Percentiles rank a stretch among this genome's conserved stretches.
These are phyloP conservation scores for Thelonectria discophora DNA, from an alignment of 2,329 filamentous ascomycete species.

Conservation along the genomic window DNA sequence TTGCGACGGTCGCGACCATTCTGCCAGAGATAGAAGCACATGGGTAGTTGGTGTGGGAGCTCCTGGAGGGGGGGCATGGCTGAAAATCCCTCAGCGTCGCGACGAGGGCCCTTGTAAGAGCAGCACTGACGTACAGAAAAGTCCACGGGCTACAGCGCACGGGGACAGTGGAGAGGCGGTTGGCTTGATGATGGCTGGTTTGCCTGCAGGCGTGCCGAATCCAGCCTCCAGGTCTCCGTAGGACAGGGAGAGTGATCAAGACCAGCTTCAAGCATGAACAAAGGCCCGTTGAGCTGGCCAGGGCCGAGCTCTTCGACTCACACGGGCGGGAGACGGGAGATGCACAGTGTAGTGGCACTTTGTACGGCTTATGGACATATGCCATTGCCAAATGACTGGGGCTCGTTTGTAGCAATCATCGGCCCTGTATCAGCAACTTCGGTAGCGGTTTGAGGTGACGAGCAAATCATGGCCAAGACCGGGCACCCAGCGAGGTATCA, in stretches of 20 bases:
- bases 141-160: slow-evolving; percentile 37
- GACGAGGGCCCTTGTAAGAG: slow-evolving; percentile 37
- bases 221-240: background rate
- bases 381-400: slow-evolving; percentile 13
- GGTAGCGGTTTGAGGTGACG: slow-evolving; percentile 18
- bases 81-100: slow-evolving; percentile 43
- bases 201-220: slow-evolving; percentile 13
- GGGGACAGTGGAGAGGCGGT: slow-evolving; percentile 26
- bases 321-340: slow-evolving; percentile 35
- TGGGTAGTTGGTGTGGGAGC: slow-evolving; percentile 32
- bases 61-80: slow-evolving; percentile 28
- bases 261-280: slow-evolving; percentile 11
- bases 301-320: slow-evolving; percentile 30
- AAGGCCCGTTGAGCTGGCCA: slow-evolving; percentile 7
- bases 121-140: slow-evolving; percentile 41
- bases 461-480: slow-evolving; percentile 18
- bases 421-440: slow-evolving; percentile 19
- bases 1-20: slow-evolving; percentile 28
- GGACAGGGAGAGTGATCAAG: slow-evolving; percentile 24
- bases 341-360: slow-evolving; percentile 30
- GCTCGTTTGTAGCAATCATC: slow-evolving; percentile 19
- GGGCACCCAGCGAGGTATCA: slow-evolving; percentile 30
- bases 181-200: slow-evolving; percentile 6
- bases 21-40: slow-evolving; percentile 37
- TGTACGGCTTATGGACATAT: slow-evolving; percentile 21